Percentiles rank a stretch among this genome's conserved stretches.
These are phyloP conservation scores for Sporisorium iseilematis-ciliati DNA, from an alignment of 1,284 basidiomycete species.

Conservation along the genomic window DNA sequence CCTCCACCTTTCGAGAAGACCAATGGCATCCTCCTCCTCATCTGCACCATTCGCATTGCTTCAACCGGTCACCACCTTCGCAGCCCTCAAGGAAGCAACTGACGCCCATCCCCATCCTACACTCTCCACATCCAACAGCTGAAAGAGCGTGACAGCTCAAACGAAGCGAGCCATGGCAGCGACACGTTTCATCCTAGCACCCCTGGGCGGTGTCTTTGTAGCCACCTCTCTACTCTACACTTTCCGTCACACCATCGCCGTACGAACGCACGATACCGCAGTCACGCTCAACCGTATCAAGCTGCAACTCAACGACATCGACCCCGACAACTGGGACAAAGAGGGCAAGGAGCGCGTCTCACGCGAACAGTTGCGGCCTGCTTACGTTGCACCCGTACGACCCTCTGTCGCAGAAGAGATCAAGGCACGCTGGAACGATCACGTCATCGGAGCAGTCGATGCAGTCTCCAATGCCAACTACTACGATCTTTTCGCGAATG, in stretches of 20 bases:
- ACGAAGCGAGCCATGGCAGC: slow-evolving; percentile 30
- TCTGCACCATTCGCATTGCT: background rate
- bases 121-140: too few relatives aligned
- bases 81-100: background rate
- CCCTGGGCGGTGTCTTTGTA: slow-evolving; percentile 50
- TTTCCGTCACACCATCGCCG: slow-evolving; percentile 51
- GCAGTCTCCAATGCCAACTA: slow-evolving; percentile 44
- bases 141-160: background rate
- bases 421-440: slow-evolving; percentile 56
- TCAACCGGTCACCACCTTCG: background rate
- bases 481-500: slow-evolving; percentile 51
- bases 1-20: slow-evolving; percentile 14
- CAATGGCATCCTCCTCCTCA: background rate
- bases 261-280: slow-evolving; percentile 49
- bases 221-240: slow-evolving; percentile 54
- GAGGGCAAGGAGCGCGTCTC: slow-evolving; percentile 37
- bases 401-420: slow-evolving; percentile 49
- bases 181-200: slow-evolving; percentile 43
- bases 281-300: slow-evolving; percentile 44
- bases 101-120: background rate
- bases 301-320: slow-evolving; percentile 50
- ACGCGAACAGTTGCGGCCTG: slow-evolving; percentile 37
- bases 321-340: slow-evolving; percentile 56
- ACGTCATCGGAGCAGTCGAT: slow-evolving; percentile 37
- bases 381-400: slow-evolving; percentile 45